Evolutionary conservation across 805 yeast genomes (phyloP).

Genomic region (Ogataea siamensis): DNA sequence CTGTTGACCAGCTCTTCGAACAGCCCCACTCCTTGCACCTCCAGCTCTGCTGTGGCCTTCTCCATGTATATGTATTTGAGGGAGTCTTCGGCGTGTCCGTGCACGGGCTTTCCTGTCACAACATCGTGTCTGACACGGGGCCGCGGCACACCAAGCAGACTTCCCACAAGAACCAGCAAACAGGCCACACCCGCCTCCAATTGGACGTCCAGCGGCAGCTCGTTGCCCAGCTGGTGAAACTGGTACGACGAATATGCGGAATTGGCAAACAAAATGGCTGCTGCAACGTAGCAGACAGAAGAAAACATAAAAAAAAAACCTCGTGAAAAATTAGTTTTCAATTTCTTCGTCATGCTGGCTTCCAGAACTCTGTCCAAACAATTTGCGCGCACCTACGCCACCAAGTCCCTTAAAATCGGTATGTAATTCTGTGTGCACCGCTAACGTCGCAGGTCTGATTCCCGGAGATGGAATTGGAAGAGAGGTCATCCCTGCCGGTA

Average conservation of each 20-base stretch:
- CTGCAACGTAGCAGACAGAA: conserved; percentile 13
- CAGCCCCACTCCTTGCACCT: conserved; percentile 42
- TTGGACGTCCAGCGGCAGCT: conserved; percentile 46
- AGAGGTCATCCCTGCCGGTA: conserved; percentile 97
- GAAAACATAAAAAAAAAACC: conserved; percentile 6
- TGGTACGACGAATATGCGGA: conserved; percentile 56
- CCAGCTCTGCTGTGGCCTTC: conserved; percentile 47
- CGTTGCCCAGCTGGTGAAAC: conserved; percentile 40
- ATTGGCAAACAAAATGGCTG: conserved; percentile 37
- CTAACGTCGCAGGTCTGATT: conserved; percentile 46
- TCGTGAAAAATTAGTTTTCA: conserved; percentile 2
- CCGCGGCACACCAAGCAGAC: conserved; percentile 35
- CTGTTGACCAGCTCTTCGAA: conserved; percentile 49
- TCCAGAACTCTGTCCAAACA: conserved; percentile 9
- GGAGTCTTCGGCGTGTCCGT: conserved; percentile 26
- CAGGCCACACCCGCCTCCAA: conserved; percentile 52
- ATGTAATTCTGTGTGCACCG: conserved; percentile 8
- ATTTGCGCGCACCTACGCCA: conserved; percentile 19
- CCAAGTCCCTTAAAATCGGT: conserved; percentile 54
- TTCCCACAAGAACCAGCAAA: conserved; percentile 39
- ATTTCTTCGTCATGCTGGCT: conserved; percentile 8
- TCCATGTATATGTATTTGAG: conserved; percentile 49
- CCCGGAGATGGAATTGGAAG: conserved; percentile 99
- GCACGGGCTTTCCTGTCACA: conserved; percentile 32
- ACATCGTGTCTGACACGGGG: conserved; percentile 18